Percentiles rank a stretch among this genome's conserved stretches.
Conservation (phyloP, 371 early-diverging fungal genomes). For the Nematocida sp. region DNA sequence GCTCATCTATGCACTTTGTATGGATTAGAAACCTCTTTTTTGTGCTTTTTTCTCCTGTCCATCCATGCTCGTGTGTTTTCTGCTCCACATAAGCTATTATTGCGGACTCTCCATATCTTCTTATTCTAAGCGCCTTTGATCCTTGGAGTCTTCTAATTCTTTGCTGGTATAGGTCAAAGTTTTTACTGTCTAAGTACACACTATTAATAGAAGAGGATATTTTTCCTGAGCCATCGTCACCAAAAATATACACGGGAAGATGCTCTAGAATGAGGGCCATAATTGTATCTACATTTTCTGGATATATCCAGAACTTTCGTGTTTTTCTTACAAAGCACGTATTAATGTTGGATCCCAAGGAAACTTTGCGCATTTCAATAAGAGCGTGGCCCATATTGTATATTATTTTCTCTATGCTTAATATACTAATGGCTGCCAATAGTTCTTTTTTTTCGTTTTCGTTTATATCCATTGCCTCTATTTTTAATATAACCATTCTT, state of each 20-base stretch:
- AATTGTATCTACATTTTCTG: conserved; percentile 87
- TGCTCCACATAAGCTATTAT: conserved; percentile 85
- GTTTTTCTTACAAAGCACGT: conserved; percentile 66
- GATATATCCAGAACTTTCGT: conserved; percentile 84
- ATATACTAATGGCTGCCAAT: not conserved
- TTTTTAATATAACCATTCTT: not conserved
- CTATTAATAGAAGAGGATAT: conserved; percentile 85
- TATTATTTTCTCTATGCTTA: conserved; percentile 19
- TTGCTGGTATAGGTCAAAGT: conserved; percentile 80
- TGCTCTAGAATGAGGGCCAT: conserved; percentile 81
- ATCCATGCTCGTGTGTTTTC: conserved; percentile 89
- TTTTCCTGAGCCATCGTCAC: conserved; percentile 70
- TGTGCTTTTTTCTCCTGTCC: conserved; percentile 81
- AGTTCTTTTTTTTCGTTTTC: conserved; percentile 14
- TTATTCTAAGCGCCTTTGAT: conserved; percentile 79
- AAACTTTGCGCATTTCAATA: conserved; percentile 33
- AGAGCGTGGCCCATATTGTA: conserved; percentile 47
- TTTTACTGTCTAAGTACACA: conserved; percentile 86
- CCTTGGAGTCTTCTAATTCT: conserved; percentile 83
- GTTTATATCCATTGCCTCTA: not conserved
- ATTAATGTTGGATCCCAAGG: conserved; percentile 22
- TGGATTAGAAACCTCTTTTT: conserved; percentile 87
- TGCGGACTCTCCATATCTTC: conserved; percentile 82
- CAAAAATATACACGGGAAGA: conserved; percentile 84
- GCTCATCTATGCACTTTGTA: conserved; percentile 81